Conservation (phyloP, 2,329 filamentous ascomycete genomes). For the Ophiostoma piceae region DNA sequence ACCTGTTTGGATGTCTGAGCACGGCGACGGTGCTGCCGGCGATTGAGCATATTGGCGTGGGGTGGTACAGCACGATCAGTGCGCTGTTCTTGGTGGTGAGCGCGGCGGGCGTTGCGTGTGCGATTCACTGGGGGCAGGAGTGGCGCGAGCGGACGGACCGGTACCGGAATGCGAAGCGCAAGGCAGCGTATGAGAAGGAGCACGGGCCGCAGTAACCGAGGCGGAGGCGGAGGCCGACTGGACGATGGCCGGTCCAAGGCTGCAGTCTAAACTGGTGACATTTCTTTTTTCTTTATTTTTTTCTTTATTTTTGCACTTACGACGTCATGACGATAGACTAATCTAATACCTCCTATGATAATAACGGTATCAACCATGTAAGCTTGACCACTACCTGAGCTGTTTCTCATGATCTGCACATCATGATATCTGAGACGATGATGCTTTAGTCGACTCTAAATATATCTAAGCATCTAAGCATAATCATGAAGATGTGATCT, state of each 20-base stretch:
- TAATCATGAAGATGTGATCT: too few species aligned
- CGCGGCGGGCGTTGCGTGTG: slow-evolving; percentile 43
- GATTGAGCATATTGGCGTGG: slow-evolving; percentile 68
- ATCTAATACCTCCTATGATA: background rate
- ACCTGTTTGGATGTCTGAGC: slow-evolving; percentile 66
- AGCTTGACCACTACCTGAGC: too few species aligned
- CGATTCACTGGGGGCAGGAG: slow-evolving; percentile 44
- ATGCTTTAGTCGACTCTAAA: too few species aligned
- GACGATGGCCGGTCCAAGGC: background rate
- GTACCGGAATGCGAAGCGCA: slow-evolving; percentile 39
- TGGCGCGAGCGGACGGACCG: slow-evolving; percentile 53
- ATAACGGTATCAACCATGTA: too few species aligned
- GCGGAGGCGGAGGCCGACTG: too few species aligned
- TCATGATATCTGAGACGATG: too few species aligned
- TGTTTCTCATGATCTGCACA: too few species aligned
- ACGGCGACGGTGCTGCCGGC: slow-evolving; percentile 69
- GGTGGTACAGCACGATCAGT: slow-evolving; percentile 72
- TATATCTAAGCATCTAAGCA: too few species aligned
- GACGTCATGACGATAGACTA: slow-evolving; percentile 11
- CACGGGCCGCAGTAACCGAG: slow-evolving; percentile 6
- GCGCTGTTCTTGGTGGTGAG: slow-evolving; percentile 50
- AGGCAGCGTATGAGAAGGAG: slow-evolving; percentile 20
- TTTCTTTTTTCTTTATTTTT: background rate
- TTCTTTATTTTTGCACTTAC: background rate
- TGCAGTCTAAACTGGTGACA: too few species aligned